Evolutionary conservation across 1,284 basidiomycete genomes (phyloP), one percentile per base, ranked within the genome.

Genomic region (Prillingera fragicola): DNA sequence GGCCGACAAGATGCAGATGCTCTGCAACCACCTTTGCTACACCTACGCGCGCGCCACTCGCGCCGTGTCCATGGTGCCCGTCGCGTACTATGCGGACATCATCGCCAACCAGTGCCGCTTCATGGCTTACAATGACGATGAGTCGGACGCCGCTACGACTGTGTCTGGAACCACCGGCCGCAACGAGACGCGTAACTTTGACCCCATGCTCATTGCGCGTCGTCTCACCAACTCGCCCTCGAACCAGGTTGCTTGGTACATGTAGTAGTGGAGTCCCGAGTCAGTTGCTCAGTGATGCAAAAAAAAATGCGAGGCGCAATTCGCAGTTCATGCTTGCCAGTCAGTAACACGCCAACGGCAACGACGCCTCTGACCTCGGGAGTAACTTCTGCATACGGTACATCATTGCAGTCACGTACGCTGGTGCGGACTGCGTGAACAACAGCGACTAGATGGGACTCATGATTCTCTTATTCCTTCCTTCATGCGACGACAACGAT

Each of bases 11-110:
- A 59, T 69, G 48, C 67, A 71, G 44, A 51, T 44, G 19, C 52
- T 66, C 21, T 57, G 60, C 52, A 70, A 71, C 52, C 57, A 59
- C 15, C 56, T 75, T 6, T 71, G 63, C 51, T 73, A 71, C 57
- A 55, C 57, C 5, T 75, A 69, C 48, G 64, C 64, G 5, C 62
- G 73, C 6, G 71, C 73, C 3, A 72, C 72, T 5, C 61, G 69
- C 21, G 57, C 72, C 2, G 71, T 73, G 15, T 70, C 67, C 7
- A 52, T 60, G 23, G 48, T 71, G 3, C 71, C 72, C 0, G 63
- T 67, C 14, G 70, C 67, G 3, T 73, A 72, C 60, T 39, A 31
- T 10, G 23, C 35, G n/a, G 38, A 61, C 49, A 53, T 74, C 19
- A 62, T 73, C 32, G 68, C 67, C 15, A 65, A 64, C 33, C 71